These are phyloP conservation scores for Paraglomus occultum DNA, from an alignment of 192 early-diverging fungal genomes.

Conservation along the genomic window DNA sequence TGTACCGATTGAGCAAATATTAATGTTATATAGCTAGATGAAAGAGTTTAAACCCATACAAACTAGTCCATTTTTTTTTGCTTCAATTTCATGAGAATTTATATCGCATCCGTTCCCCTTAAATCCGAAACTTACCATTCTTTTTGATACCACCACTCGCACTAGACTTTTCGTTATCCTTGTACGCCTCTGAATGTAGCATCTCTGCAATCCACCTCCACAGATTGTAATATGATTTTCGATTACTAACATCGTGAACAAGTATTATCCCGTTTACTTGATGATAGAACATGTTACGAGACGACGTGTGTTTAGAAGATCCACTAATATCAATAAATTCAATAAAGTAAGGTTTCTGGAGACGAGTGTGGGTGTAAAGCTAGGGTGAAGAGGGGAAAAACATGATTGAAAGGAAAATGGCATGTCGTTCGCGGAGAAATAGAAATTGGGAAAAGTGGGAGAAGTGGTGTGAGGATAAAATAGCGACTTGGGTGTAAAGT, in stretches of 20 bases:
- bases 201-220: constrained; percentile 49
- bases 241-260: constrained; percentile 53
- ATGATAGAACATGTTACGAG: constrained; percentile 51
- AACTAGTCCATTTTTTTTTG: too few relatives aligned
- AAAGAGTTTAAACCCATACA: too few relatives aligned
- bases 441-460: neutral
- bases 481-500: constrained; percentile 17
- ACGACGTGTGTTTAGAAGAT: constrained; percentile 41
- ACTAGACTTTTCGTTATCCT: constrained; percentile 9
- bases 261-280: constrained; percentile 49
- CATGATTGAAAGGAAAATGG: neutral
- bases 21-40: too few relatives aligned
- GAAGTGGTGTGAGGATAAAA: neutral
- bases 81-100: too few relatives aligned
- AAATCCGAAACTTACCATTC: neutral
- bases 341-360: constrained; percentile 43
- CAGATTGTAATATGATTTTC: constrained; percentile 51
- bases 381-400: constrained; percentile 18
- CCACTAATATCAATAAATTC: constrained; percentile 58
- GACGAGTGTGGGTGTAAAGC: constrained; percentile 29
- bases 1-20: neutral
- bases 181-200: constrained; percentile 21
- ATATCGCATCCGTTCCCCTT: too few relatives aligned
- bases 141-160: neutral
- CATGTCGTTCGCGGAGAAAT: neutral